phyloP scores from a whole-genome alignment of 768 basidiomycete genomes.

The Lanmaoa pseudosensibilis region DNA sequence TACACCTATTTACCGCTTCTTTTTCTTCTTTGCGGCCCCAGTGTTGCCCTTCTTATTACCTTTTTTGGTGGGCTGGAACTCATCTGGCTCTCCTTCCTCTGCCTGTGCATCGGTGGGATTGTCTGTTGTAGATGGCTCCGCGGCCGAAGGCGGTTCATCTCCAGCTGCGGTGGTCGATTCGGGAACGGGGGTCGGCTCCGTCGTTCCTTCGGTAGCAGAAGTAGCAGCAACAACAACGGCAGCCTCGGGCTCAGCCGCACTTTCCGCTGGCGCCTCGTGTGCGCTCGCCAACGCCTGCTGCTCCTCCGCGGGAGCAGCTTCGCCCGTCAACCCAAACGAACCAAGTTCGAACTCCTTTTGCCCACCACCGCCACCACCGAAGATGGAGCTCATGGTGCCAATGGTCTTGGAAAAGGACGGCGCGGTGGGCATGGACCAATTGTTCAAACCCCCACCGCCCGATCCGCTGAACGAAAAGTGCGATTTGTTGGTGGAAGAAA shows the following conservation, averaged over 20 bases:
- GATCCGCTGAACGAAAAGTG: conserved; percentile 1
- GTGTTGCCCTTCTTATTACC: neutral
- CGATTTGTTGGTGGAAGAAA: neutral
- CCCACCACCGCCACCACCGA: neutral
- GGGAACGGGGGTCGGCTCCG: neutral
- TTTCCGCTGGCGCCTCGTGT: neutral
- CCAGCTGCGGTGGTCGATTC: neutral
- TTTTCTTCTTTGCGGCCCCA: conserved; percentile 8
- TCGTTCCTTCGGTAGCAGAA: neutral
- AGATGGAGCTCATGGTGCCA: neutral
- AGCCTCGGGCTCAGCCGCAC: neutral
- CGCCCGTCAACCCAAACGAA: neutral
- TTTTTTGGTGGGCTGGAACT: neutral
- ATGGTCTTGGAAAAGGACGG: neutral
- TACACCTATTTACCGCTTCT: conserved; percentile 7
- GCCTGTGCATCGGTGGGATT: conserved; percentile 1
- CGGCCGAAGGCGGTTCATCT: neutral
- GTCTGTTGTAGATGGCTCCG: conserved; percentile 12
- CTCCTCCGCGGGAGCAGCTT: neutral
- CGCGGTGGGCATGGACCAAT: neutral
- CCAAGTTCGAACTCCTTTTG: conserved; percentile 5
- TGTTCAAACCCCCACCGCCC: neutral
- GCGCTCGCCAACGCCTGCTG: neutral
- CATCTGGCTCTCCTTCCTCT: conserved; percentile 11
- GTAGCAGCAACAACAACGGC: accelerated